Percentiles rank a stretch among this genome's conserved stretches.
Evolutionary conservation across 768 basidiomycete species (phyloP).

Genomic region (Leccinum rimulosum): DNA sequence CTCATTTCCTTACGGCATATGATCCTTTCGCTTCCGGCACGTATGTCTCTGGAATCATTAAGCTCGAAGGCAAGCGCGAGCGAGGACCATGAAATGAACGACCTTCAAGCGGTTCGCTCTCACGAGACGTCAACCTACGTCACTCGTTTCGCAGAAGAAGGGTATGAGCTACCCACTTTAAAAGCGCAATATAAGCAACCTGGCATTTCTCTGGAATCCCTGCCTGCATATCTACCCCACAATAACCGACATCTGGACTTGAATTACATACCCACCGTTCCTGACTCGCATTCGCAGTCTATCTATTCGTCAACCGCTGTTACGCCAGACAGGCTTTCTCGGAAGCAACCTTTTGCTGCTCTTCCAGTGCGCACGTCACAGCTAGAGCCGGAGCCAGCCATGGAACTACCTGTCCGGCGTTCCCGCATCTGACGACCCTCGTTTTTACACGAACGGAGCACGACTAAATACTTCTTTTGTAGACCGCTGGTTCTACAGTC

Average conservation of each 20-base stretch:
- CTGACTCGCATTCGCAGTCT: neutral
- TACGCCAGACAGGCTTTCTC: constrained; percentile 2
- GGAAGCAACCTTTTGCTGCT: constrained; percentile 17
- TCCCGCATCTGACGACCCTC: neutral
- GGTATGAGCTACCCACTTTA: constrained; percentile 18
- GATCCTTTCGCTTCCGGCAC: constrained; percentile 27
- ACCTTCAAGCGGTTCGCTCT: constrained; percentile 6
- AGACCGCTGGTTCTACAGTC: neutral
- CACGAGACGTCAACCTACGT: neutral
- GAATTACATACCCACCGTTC: neutral
- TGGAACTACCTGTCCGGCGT: constrained; percentile 27
- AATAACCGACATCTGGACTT: neutral
- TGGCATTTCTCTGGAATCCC: neutral
- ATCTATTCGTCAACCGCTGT: neutral
- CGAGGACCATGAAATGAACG: constrained; percentile 30
- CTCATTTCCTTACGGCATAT: constrained; percentile 20
- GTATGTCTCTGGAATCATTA: constrained; percentile 30
- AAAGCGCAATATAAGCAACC: neutral
- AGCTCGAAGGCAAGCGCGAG: constrained; percentile 27
- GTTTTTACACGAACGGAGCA: no score
- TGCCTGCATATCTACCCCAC: neutral
- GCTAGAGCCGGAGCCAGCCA: constrained; percentile 32
- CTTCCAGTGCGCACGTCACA: constrained; percentile 31
- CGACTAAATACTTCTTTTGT: neutral
- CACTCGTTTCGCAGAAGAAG: constrained; percentile 2